Evolutionary conservation across 176 grass and related monocot genomes (phyloP), one percentile per base, ranked within the genome.

Genomic region (Phragmites australis): DNA sequence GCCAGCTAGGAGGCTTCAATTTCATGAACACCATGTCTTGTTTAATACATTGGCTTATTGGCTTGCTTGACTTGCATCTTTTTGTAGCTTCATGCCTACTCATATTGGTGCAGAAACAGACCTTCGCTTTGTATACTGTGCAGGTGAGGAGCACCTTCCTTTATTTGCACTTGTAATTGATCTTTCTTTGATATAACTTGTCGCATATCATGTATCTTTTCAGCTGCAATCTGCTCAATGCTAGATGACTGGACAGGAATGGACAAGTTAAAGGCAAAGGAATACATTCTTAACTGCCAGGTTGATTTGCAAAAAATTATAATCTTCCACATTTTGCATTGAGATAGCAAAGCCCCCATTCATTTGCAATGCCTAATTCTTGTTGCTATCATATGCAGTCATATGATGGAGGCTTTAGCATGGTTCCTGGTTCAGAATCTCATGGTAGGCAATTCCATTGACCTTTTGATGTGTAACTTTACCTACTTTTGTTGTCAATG

Each of bases 341-440:
- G 42, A 51, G 26, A 21, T 57, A 75, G 32, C 15, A 30, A 23
- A 75, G 71, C n/a, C 5, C n/a, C 5, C 50, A 64, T 87, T 10
- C 1, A 30, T 1, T 48, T 75, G 13, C 58, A 65, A 48, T 54
- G 63, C 13, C 74, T 92, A 76, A 89, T 87, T 54, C 49, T 93
- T 65, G 30, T 87, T 84, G 8, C 11, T 85, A 72, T 48, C 29
- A 25, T 27, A 30, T 92, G 54, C 88, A 98, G 95, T 94, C 95
- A 68, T 98, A 98, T 82, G 96, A 98, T 83, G 96, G 96, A 82
- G 96, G 92, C 68, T 98, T 98, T 85, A 92, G 96, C 75, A 85
- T 98, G 59, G 87, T 81, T 83, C 96, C 96, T 27, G 88, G 92
- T 88, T 92, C 86, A 39, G 96, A 98, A 82, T 94, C 96, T 89